A percentile compares a stretch with the other conserved stretches of the same genome.
These are phyloP conservation scores for Gymnopus androsaceus DNA, from an alignment of 1,284 basidiomycete species.

Conservation along the genomic window DNA sequence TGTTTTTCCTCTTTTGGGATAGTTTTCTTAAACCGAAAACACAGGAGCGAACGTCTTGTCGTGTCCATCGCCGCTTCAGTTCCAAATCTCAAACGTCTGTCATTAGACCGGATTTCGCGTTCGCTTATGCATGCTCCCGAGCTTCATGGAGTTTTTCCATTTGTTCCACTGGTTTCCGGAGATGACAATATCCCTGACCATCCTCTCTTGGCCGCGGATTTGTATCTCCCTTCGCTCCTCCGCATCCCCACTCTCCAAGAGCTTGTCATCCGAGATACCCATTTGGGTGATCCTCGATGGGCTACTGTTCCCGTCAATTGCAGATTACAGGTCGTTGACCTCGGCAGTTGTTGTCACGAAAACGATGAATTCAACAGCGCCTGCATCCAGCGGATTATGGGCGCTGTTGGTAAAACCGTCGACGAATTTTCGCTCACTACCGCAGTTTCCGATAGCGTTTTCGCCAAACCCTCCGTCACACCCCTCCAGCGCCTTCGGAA, in stretches of 20 bases:
- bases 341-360: slow-evolving; percentile 59
- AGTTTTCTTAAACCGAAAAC: slow-evolving; percentile 15
- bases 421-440: slow-evolving; percentile 56
- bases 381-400: slow-evolving; percentile 61
- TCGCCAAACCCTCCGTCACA: slow-evolving; percentile 48
- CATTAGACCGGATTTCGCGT: slow-evolving; percentile 64
- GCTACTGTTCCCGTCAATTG: slow-evolving; percentile 47
- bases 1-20: slow-evolving; percentile 19
- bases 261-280: slow-evolving; percentile 68
- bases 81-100: slow-evolving; percentile 55
- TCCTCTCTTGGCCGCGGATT: slow-evolving; percentile 53
- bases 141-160: slow-evolving; percentile 51
- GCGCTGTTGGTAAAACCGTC: slow-evolving; percentile 54
- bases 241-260: slow-evolving; percentile 59
- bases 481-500: slow-evolving; percentile 54
- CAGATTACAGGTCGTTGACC: slow-evolving; percentile 57
- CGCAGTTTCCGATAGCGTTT: slow-evolving; percentile 45
- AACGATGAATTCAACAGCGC: slow-evolving; percentile 52
- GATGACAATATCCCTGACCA: slow-evolving; percentile 64
- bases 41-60: slow-evolving; percentile 69
- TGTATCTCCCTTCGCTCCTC: slow-evolving; percentile 65
- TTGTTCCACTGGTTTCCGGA: slow-evolving; percentile 57
- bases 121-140: slow-evolving; percentile 62
- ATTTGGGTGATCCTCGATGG: slow-evolving; percentile 66
- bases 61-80: slow-evolving; percentile 69